Conservation (phyloP, 108 stramenopile species). For the Stephanodiscus triporus region DNA sequence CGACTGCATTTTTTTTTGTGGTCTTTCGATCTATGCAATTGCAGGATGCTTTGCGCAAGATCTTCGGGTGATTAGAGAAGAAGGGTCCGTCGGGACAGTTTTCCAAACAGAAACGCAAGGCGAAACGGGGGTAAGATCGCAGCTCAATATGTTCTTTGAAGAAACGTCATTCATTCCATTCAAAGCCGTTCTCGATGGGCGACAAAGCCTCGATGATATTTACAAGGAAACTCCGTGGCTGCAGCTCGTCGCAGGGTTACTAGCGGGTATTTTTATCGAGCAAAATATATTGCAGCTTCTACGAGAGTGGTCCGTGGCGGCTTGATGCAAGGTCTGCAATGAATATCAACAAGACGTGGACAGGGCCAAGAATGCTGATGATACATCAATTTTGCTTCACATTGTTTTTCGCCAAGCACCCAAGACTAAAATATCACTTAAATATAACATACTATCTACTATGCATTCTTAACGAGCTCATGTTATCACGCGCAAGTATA, state of each 20-base stretch:
- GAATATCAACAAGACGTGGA: too few relatives aligned
- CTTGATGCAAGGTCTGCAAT: too few relatives aligned
- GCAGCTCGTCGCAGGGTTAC: conserved; percentile 19
- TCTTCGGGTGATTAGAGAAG: conserved; percentile 57
- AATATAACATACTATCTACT: too few relatives aligned
- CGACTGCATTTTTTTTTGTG: conserved; percentile 57
- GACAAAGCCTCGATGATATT: conserved; percentile 43
- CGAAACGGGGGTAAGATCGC: conserved; percentile 13
- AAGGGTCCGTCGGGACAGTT: conserved; percentile 67
- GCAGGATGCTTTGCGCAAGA: conserved; percentile 63
- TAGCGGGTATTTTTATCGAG: conserved; percentile 17
- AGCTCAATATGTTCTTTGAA: conserved; percentile 45
- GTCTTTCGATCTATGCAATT: conserved; percentile 52
- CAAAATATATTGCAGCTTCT: conserved; percentile 22
- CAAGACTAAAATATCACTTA: too few relatives aligned
- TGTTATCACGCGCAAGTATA: too few relatives aligned
- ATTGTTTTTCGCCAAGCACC: too few relatives aligned
- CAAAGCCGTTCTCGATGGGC: conserved; percentile 51
- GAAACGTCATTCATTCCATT: conserved; percentile 61
- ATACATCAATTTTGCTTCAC: too few relatives aligned
- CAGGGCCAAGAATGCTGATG: too few relatives aligned
- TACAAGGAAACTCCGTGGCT: conserved; percentile 48
- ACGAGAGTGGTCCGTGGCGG: conserved; percentile 6
- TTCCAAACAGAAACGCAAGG: conserved; percentile 24
- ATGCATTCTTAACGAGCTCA: too few relatives aligned